Base-by-base conservation (phyloP, 345 rosid genomes). In the Lepidium sativum region DNA sequence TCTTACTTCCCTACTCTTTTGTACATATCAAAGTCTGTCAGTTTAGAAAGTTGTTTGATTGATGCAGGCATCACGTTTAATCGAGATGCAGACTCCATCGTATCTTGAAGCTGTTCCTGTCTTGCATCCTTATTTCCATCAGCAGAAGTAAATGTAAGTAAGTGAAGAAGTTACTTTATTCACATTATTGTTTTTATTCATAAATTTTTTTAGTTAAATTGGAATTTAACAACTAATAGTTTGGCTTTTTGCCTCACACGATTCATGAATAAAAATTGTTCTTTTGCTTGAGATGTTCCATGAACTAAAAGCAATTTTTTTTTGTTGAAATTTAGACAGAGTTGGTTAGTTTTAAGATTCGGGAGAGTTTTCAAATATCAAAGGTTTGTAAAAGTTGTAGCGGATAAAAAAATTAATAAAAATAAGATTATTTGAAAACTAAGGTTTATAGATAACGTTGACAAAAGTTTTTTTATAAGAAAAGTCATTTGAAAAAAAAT, bases 1-100 rank as follows among this genome's bases (percentile, higher is more conserved):
- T 68, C 34, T 60, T n/a, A 49, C 43, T 52, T 42, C 33, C 33
- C 31, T 53, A 15, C 35, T 21, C 9, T 6, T 37, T 27, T 20
- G n/a, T 29, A 7, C 57, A 54, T 44, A 2, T 0, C 7, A 29
- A 17, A n/a, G 9, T 2, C 6, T 33, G 51, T 27, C 31, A 27
- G 54, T 60, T 6, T 38, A 45, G 0, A 20, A 31, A 33, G 15
- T 15, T 27, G 59, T 57, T 69, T 64, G 49, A 40, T 67, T n/a
- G 38, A 11, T 82, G 78, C 64, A 92, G 90, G 92, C 86, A 2
- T 89, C 94, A 8, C 85, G 97, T 60, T 80, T 89, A 80, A 89
- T 92, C 0, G 95, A 92, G 69, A 89, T 92, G 94, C 98, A 87
- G 73, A 83, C 96, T 31, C 91, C 89, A 12, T 60, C 84, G 29